Base-by-base conservation (phyloP, 768 basidiomycete genomes). In the Auriscalpium orientale region DNA sequence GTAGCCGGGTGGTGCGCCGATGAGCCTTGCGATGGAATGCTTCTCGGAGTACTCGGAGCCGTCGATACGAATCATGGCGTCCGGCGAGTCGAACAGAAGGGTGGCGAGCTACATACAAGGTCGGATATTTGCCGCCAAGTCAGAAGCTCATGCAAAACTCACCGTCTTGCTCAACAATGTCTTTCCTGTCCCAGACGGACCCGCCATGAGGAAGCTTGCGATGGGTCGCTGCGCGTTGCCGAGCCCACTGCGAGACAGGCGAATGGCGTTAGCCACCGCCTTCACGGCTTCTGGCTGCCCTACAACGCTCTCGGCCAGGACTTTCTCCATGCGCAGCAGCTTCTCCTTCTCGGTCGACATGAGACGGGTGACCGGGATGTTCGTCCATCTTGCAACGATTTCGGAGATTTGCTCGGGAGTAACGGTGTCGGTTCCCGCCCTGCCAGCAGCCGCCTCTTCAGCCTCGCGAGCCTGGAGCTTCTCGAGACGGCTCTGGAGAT, bases 331-430 rank as follows among this genome's bases (percentile, higher is more conserved):
- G 65, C 77, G 74, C 43, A 93, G 71, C 28, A 93, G 73, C 70
- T 95, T 95, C 67, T 98, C 92, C 70, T 85, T 87, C 73, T 98
- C 90, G 1, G 89, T 83, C n/a, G 88, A 87, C 75, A 92, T 79
- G 40, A 97, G 75, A 20, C 87, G 79, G 33, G 88, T 89, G 12
- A 95, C 89, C 2, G 95, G 95, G 55, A 98, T 91, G 45, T 84
- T 85, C 4, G 93, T 95, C 94, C 94, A 98, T 55, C 88, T 80
- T 18, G 83, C 88, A 22, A 98, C 92, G 59, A 98, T 94, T 67
- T 95, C 91, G 16, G 93, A 91, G 57, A 99, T 98, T 58, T 90
- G 84, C 58, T 95, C 92, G 16, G 91, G 78, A 4, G 87, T 89
- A 48, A 97, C 94, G 10, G 76, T 76, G 58, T 92, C 89, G 16